Conservation (phyloP, 1,284 basidiomycete species). For the Boletellus sp. region DNA sequence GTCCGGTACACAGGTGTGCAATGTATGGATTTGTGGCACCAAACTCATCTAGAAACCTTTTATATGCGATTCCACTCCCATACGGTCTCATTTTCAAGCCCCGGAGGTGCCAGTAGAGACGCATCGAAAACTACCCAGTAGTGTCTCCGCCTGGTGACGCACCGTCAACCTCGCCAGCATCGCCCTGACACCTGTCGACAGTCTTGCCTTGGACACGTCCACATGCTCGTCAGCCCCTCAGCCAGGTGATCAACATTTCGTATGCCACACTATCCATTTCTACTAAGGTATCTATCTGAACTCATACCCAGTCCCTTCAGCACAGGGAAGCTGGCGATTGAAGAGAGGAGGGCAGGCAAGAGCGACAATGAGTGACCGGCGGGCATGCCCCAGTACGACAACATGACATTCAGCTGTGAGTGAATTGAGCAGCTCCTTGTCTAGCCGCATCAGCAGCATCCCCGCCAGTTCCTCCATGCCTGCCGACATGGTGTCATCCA, state of each 20-base stretch:
- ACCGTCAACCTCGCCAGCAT: conserved; percentile 19
- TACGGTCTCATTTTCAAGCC: background rate
- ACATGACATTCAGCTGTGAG: conserved; percentile 24
- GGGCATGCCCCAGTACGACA: conserved; percentile 26
- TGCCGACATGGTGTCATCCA: conserved; percentile 20
- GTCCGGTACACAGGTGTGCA: too few relatives aligned
- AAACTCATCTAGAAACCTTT: too few relatives aligned
- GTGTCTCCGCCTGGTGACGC: conserved; percentile 16
- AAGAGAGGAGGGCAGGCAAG: conserved; percentile 13
- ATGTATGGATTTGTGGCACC: too few relatives aligned
- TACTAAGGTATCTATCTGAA: conserved; percentile 13
- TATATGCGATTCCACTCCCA: too few relatives aligned
- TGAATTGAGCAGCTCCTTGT: conserved; percentile 8
- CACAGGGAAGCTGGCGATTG: conserved; percentile 17
- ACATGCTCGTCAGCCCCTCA: conserved; percentile 18
- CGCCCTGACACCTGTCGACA: conserved; percentile 19
- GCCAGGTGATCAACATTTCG: conserved; percentile 9
- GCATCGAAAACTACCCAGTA: conserved; percentile 24
- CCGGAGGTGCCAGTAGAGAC: conserved; percentile 5
- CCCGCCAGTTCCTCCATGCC: conserved; percentile 17
- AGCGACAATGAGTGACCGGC: conserved; percentile 25
- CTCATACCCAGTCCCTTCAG: conserved; percentile 18
- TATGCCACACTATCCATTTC: conserved; percentile 21
- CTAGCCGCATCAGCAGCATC: conserved; percentile 12
- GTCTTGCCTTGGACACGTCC: conserved; percentile 21